Base-by-base conservation (phyloP, 768 basidiomycete genomes). In the Mycena haematopus region DNA sequence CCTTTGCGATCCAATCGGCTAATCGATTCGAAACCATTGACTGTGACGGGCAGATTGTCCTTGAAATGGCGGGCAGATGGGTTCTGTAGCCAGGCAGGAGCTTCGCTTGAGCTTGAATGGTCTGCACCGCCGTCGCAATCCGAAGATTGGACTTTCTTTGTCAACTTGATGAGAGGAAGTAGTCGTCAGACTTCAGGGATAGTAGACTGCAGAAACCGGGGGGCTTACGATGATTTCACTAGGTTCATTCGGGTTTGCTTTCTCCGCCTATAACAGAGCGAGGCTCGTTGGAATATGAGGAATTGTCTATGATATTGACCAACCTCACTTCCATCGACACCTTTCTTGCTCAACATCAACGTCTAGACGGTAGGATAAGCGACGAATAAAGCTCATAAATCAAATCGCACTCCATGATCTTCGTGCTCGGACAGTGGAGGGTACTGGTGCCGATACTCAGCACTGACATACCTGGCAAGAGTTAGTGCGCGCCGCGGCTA, bases 1-100 rank as follows among this genome's bases (percentile, higher is more conserved):
- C 61, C 61, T 27, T 46, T 56, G 33, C 61, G 61, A 21, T 62
- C 61, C 19, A 62, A n/a, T 44, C 14, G 47, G 49, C 14, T 15
- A 19, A 24, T 36, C 5, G 29, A 24, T 15, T 15, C 22, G 19
- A 1, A 21, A 10, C 1, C 21, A 3, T 22, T 21, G 29, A 31
- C 29, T 31, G 6, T 21, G 17, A 56, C 35, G 1, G 51, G 35
- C 7, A 7, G 1, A 44, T 52, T 29, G 9, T 56, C 50, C 38
- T 21, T 35, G 44, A 62, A 62, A n/a, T 62, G 33, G 31, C 51
- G 55, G 33, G 42, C 45, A 6, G 55, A 57, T 25, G 61, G 61
- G 35, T 62, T 62, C 14, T 15, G 24, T 10, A 50, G 13, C 21
- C 14, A 33, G 17, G 33, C 22, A 1, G 1, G 25, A 50, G 22